Conservation (phyloP, 495 filamentous ascomycete genomes). For the Aspergillus campestris region DNA sequence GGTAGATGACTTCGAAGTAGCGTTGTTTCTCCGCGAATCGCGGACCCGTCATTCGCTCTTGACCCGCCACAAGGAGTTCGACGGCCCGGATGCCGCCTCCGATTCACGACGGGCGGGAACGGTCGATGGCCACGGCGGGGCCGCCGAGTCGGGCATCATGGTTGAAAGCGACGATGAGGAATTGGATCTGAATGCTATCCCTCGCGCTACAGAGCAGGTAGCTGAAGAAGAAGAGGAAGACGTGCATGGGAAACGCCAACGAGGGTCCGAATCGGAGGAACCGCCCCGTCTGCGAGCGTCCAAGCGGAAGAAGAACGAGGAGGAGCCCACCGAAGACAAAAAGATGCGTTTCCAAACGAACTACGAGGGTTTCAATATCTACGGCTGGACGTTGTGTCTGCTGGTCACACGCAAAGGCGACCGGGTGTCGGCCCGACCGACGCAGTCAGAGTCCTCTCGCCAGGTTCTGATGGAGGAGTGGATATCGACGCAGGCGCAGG, state of each 20-base stretch:
- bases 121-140: constrained; percentile 40
- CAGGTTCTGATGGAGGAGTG: constrained; percentile 90
- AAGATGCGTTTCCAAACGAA: constrained; percentile 74
- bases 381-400: constrained; percentile 82
- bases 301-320: constrained; percentile 14
- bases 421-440: constrained; percentile 24
- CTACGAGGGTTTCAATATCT: constrained; percentile 93
- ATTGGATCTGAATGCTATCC: constrained; percentile 30
- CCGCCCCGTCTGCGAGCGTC: constrained; percentile 2
- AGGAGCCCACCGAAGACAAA: constrained; percentile 63
- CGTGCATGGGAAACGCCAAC: background rate
- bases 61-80: constrained; percentile 68
- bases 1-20: constrained; percentile 88
- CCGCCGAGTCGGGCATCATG: constrained; percentile 28
- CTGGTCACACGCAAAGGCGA: constrained; percentile 68
- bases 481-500: constrained; percentile 63
- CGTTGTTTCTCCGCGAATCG: constrained; percentile 84
- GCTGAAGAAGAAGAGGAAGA: constrained; percentile 8
- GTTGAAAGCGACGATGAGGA: constrained; percentile 35
- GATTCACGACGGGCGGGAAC: constrained; percentile 35
- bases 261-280: background rate
- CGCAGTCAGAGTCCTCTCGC: constrained; percentile 32
- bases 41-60: constrained; percentile 83
- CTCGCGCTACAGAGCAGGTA: constrained; percentile 8
- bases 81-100: constrained; percentile 40